These are phyloP conservation scores for Arabidopsis lyrata DNA, from an alignment of 441 rosid species.

Conservation along the genomic window DNA sequence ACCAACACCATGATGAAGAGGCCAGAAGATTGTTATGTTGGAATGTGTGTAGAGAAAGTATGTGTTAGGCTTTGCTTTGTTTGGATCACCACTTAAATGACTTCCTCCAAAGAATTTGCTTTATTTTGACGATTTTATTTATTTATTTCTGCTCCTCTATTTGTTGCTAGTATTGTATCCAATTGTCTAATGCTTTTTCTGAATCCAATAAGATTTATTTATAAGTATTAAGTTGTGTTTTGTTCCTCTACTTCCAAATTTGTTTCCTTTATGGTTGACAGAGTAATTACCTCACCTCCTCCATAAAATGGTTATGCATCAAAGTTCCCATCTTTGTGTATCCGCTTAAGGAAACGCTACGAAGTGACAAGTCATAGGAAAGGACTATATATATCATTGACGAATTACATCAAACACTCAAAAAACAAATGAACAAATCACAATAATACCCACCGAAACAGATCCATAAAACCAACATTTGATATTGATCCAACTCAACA, in stretches of 20 bases:
- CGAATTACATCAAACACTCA: slow-evolving; percentile 23
- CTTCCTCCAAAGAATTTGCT: slow-evolving; percentile 15
- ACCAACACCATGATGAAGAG: slow-evolving; percentile 14
- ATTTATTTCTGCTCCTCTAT: slow-evolving; percentile 9
- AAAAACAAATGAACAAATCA: slow-evolving; percentile 40
- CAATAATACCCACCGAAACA: slow-evolving; percentile 23
- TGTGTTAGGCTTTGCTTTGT: slow-evolving; percentile 27
- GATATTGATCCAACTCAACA: slow-evolving; percentile 28
- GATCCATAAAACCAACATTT: slow-evolving; percentile 38
- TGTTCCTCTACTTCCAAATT: slow-evolving; percentile 6
- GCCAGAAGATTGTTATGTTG: slow-evolving; percentile 23
- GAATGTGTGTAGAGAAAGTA: slow-evolving; percentile 34
- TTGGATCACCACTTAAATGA: slow-evolving; percentile 8
- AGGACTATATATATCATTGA: slow-evolving; percentile 29
- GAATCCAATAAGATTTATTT: background rate
- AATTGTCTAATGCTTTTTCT: background rate
- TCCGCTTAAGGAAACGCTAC: background rate
- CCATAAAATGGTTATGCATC: background rate
- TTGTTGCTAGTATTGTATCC: slow-evolving; percentile 8
- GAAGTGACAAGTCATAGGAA: background rate
- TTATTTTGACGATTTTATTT: slow-evolving; percentile 23
- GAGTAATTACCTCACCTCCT: background rate
- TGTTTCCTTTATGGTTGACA: background rate
- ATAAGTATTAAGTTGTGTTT: background rate
- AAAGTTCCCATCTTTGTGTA: background rate